A percentile compares a stretch with the other conserved stretches of the same genome.
These are phyloP conservation scores for Lepidium aucheri DNA, from an alignment of 345 rosid species.

Conservation along the genomic window DNA sequence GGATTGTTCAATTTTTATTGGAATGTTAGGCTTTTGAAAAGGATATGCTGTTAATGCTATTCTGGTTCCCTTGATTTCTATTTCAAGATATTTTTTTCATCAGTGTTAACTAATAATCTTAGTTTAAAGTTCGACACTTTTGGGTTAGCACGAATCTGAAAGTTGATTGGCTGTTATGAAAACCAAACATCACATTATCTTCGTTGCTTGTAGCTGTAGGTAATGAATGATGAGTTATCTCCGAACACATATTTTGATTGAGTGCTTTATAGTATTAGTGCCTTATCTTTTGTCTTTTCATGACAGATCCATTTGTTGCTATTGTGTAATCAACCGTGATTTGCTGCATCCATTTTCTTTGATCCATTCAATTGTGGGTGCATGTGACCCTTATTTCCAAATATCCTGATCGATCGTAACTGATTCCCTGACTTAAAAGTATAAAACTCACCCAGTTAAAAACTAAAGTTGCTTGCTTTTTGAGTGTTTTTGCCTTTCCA, in stretches of 20 bases:
- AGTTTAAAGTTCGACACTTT: not conserved
- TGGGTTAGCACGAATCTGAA: slow-evolving; percentile 15
- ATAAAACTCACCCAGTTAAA: slow-evolving; percentile 20
- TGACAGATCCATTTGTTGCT: not conserved
- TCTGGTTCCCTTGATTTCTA: slow-evolving; percentile 3
- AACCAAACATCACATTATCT: slow-evolving; percentile 14
- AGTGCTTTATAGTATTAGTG: slow-evolving; percentile 9
- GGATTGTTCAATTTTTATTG: not conserved
- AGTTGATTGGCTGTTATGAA: slow-evolving; percentile 20
- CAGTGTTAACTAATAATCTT: not conserved
- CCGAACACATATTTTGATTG: not conserved
- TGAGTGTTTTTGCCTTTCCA: slow-evolving; percentile 26
- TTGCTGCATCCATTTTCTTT: slow-evolving; percentile 15
- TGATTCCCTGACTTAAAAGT: slow-evolving; percentile 17
- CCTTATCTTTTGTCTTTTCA: slow-evolving; percentile 5
- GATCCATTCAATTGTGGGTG: slow-evolving; percentile 4
- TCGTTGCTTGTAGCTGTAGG: slow-evolving; percentile 16
- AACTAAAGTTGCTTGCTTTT: slow-evolving; percentile 23
- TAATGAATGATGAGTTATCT: slow-evolving; percentile 3
- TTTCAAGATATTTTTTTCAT: slow-evolving; percentile 17
- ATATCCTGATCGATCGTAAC: slow-evolving; percentile 20
- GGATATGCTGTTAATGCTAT: slow-evolving; percentile 21
- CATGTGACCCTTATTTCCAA: slow-evolving; percentile 21
- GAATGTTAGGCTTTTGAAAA: slow-evolving; percentile 24
- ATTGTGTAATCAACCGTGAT: slow-evolving; percentile 19